Evolutionary conservation across 2,329 filamentous ascomycete genomes (phyloP).

Genomic region (Hymenoscyphus fructigenus): DNA sequence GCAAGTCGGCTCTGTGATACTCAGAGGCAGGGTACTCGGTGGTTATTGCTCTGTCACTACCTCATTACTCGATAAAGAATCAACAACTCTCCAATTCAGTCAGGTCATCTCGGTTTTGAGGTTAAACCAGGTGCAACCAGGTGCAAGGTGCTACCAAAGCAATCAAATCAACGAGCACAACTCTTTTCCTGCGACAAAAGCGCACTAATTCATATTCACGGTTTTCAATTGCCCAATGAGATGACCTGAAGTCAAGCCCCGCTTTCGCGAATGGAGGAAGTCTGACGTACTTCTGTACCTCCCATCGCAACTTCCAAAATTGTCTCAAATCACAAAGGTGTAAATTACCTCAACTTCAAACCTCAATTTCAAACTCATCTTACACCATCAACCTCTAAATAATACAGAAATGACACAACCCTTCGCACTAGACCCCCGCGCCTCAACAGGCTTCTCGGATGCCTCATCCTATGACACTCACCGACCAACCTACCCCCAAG

Average conservation of each 20-base stretch:
- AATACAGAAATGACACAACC: conserved; percentile 9
- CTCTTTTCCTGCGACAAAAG: too few species aligned
- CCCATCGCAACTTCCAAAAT: neutral
- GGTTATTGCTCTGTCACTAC: too few species aligned
- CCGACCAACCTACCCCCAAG: conserved; percentile 63
- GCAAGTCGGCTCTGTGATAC: too few species aligned
- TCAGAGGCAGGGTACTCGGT: too few species aligned
- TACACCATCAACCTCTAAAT: neutral
- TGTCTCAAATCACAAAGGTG: neutral
- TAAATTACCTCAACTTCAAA: neutral
- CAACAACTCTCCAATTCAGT: too few species aligned
- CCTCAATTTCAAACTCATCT: neutral
- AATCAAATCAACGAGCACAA: too few species aligned
- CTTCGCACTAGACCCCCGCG: conserved; percentile 26
- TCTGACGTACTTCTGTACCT: neutral
- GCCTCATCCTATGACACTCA: conserved; percentile 65
- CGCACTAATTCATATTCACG: neutral
- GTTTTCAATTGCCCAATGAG: neutral
- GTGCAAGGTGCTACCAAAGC: too few species aligned
- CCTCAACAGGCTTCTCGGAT: conserved; percentile 57
- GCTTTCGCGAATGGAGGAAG: neutral
- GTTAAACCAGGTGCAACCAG: too few species aligned
- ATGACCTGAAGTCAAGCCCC: neutral
- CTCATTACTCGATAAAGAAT: too few species aligned
- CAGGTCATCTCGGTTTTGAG: too few species aligned